phyloP scores from a whole-genome alignment of 495 filamentous ascomycete species.

The Niebla homalea region DNA sequence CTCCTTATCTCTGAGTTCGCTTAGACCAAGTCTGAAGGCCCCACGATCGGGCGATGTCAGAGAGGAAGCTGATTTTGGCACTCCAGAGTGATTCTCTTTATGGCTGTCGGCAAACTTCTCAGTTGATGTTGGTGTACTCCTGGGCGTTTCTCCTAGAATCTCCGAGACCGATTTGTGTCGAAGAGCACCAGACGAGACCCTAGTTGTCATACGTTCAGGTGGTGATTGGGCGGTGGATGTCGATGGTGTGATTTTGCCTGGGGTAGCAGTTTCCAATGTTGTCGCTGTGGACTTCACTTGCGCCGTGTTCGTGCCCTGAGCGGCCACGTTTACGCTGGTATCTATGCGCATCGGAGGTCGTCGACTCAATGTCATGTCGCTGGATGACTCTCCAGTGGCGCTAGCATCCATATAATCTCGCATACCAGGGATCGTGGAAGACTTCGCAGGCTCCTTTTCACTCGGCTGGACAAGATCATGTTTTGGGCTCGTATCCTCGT shows the following conservation, averaged over 20 bases:
- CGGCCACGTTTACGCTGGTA: conserved; percentile 5
- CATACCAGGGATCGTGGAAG: conserved; percentile 1
- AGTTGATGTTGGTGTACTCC: conserved; percentile 23
- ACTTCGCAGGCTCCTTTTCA: conserved; percentile 2
- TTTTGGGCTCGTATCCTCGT: neutral
- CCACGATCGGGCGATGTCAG: conserved; percentile 28
- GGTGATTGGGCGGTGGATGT: conserved; percentile 20
- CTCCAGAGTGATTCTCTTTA: conserved; percentile 24
- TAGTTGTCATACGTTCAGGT: conserved; percentile 47
- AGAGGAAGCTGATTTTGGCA: conserved; percentile 25
- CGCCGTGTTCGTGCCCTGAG: neutral
- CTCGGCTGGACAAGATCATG: neutral
- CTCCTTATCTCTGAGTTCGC: conserved; percentile 43
- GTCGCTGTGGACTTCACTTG: conserved; percentile 7
- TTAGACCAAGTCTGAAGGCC: conserved; percentile 36
- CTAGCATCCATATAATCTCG: conserved; percentile 10
- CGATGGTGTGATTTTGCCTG: conserved; percentile 7
- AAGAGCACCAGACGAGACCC: conserved; percentile 52
- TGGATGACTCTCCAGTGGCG: conserved; percentile 7
- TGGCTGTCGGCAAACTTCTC: conserved; percentile 23
- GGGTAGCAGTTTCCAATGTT: conserved; percentile 8
- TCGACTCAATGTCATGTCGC: conserved; percentile 18
- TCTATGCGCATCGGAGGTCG: conserved; percentile 20
- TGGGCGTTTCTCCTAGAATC: conserved; percentile 51
- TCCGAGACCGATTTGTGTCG: conserved; percentile 63